Evolutionary conservation across 306 rosid species (phyloP), one percentile per base, ranked within the genome.

Genomic region (Citrullus colocynthis): DNA sequence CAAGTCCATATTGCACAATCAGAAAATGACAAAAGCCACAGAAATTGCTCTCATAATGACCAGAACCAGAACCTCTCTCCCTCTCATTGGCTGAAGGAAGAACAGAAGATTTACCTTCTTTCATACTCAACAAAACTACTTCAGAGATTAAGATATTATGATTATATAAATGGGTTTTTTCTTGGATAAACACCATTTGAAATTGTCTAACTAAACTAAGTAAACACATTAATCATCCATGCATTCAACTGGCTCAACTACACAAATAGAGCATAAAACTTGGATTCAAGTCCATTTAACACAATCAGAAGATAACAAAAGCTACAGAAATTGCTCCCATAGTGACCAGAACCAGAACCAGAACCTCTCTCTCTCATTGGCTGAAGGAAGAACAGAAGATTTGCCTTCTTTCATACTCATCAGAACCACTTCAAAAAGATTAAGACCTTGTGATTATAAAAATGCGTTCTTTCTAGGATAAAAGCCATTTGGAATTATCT

Each of bases 251-350:
- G 18, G 16, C 56, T 64, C 45, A 48, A 59, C 55, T 76, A 61
- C 71, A 80, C 36, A 75, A 21, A 80, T n/a, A 66, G 64, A 78
- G 55, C 57, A 58, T 17, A 30, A 69, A 58, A 41, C 56, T 83
- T 44, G 18, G 5, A 3, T 14, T 32, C 71, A 5, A 64, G 24
- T 70, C 57, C 56, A 44, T 42, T 2, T 10, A 13, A 49, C 24
- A 69, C 56, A 70, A 24, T n/a, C 32, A 67, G 55, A 42, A 67
- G 18, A 21, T 11, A n/a, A 36, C 7, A 37, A 49, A 71, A 48
- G 49, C 58, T 49, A 71, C 76, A 71, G 39, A 67, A 42, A 45
- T 44, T 71, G 56, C 36, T 2, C 21, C 24, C 24, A 42, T 20
- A 12, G 24, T 48, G 76, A 39, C 51, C 73, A 66, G 24, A 66